Evolutionary conservation across 2,329 filamentous ascomycete genomes (phyloP).

Genomic region (Xylariales sp.): DNA sequence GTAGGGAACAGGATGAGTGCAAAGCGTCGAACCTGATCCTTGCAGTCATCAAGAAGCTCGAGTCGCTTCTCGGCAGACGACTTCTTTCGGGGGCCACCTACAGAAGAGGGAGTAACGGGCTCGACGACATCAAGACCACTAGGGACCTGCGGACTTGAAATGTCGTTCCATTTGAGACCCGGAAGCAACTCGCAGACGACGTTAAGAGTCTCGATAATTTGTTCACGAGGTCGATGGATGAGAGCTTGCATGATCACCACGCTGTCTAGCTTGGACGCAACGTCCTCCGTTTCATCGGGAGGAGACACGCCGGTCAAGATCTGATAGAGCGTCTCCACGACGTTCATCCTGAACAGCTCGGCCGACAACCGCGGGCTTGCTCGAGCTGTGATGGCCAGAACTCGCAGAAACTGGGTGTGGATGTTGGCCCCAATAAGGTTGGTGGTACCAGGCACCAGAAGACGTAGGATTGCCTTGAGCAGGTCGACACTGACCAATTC

Average conservation of each 20-base stretch:
- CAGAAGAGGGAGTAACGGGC: slow-evolving; percentile 35
- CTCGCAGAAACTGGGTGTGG: slow-evolving; percentile 91
- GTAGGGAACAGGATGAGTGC: slow-evolving; percentile 91
- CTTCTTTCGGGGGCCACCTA: slow-evolving; percentile 40
- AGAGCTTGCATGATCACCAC: slow-evolving; percentile 98
- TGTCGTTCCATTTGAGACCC: slow-evolving; percentile 55
- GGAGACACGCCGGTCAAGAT: slow-evolving; percentile 95
- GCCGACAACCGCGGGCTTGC: slow-evolving; percentile 83
- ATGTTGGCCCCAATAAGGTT: slow-evolving; percentile 93
- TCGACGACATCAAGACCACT: slow-evolving; percentile 31
- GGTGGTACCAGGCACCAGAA: slow-evolving; percentile 88
- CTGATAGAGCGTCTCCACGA: slow-evolving; percentile 96
- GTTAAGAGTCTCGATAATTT: slow-evolving; percentile 95
- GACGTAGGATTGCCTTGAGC: slow-evolving; percentile 75
- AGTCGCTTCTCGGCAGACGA: slow-evolving; percentile 74
- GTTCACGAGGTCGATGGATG: slow-evolving; percentile 90
- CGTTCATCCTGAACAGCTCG: slow-evolving; percentile 90
- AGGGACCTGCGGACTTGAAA: slow-evolving; percentile 29
- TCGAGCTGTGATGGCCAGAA: slow-evolving; percentile 83
- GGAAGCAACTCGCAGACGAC: slow-evolving; percentile 94
- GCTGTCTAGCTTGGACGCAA: slow-evolving; percentile 84
- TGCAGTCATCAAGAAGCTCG: slow-evolving; percentile 77
- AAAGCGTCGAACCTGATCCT: slow-evolving; percentile 82
- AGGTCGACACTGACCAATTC: slow-evolving; percentile 86
- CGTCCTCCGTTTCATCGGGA: slow-evolving; percentile 70